Base-by-base conservation (phyloP, 2,329 filamentous ascomycete species). In the Arthrobotrys iridis region DNA sequence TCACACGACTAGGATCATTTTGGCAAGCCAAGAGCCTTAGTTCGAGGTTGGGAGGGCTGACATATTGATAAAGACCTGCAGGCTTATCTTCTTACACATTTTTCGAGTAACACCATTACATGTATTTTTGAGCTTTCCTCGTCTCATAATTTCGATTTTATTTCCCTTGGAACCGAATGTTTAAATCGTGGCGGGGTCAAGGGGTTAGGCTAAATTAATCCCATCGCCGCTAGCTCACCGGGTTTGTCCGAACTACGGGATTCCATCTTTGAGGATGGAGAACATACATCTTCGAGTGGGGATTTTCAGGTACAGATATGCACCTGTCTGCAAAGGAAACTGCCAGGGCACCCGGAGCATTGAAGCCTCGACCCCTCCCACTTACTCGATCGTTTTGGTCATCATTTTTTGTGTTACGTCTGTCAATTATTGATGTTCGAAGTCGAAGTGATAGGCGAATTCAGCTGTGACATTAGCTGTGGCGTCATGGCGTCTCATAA, bases 351-450 rank as follows among this genome's bases (percentile, higher is more conserved):
- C 33, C 37, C 20, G 48, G 18, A 28, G 10, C 41, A 68, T 52
- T 60, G 64, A 68, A 52, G 52, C 52, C 50, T 60, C 55, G 41
- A 35, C 18, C 22, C 22, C 45, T 70, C 52, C 55, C 33, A 62
- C 55, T 70, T 70, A 70, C 65, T 45, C 43, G 65, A 70, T 70
- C 55, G 43, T 62, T 60, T 70, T 70, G 65, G 55, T 70, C 43
- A 70, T 70, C 50, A 55, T 41, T n/a, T 22, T 28, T 70, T 59
- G 30, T 35, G 33, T 55, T 55, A 55, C 55, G 45, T 70, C 65
- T 58, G 65, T 18, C 37, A 50, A 66, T 57, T 57, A 66, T 57
- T 48, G 40, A 37, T 43, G 41, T 18, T 43, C 26, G 20, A n/a
- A 13, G 26, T 4, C 6, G 24, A 50, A 18, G 26, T 60, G 41